Conservation (phyloP, 768 basidiomycete species). For the Phylloporus scabripes region DNA sequence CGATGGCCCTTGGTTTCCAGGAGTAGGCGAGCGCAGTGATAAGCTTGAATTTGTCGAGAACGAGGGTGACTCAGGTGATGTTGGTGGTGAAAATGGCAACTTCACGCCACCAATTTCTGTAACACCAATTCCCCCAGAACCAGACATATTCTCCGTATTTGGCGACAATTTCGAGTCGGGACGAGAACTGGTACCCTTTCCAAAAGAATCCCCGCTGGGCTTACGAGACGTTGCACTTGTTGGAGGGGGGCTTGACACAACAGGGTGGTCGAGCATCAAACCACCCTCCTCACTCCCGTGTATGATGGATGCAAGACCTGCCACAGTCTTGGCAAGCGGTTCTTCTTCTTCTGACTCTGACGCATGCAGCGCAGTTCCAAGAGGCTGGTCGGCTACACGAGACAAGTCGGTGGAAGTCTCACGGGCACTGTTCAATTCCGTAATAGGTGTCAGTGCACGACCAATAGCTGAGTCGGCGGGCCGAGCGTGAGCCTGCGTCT, state of each 20-base stretch:
- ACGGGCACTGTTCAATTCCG: conserved; percentile 41
- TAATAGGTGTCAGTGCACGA: conserved; percentile 58
- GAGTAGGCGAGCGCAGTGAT: conserved; percentile 16
- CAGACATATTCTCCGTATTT: conserved; percentile 17
- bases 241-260: conserved; percentile 26
- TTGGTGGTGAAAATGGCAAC: conserved; percentile 28
- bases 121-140: conserved; percentile 5
- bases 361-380: conserved; percentile 6
- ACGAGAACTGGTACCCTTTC: conserved; percentile 26
- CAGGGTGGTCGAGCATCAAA: conserved; percentile 13
- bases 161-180: conserved; percentile 38
- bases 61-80: conserved; percentile 29
- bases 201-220: conserved; percentile 35
- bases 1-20: conserved; percentile 10
- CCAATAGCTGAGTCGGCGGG: conserved; percentile 17
- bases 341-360: conserved; percentile 27
- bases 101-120: conserved; percentile 28
- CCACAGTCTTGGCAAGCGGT: conserved; percentile 15
- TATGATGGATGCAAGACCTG: conserved; percentile 16
- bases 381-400: conserved; percentile 13
- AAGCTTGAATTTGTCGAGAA: conserved; percentile 28
- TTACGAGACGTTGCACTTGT: conserved; percentile 22
- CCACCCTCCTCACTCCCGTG: conserved; percentile 14
- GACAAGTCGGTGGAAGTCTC: conserved; percentile 25
- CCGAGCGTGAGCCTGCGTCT: conserved; percentile 12